Evolutionary conservation across 371 early-diverging fungal genomes (phyloP), one percentile per base, ranked within the genome.

Genomic region (Syncephalastrum sp.): DNA sequence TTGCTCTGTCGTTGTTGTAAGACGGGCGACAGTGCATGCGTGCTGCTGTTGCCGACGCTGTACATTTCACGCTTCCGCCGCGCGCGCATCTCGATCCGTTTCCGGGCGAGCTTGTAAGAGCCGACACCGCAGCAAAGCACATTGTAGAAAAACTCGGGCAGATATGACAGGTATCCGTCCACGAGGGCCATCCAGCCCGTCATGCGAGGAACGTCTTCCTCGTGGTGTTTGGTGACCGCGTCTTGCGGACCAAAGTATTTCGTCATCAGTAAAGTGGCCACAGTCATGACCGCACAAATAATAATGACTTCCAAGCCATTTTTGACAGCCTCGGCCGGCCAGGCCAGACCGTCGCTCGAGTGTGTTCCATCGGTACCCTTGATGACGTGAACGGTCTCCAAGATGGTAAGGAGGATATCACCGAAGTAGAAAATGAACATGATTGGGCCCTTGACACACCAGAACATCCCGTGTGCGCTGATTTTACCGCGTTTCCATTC

Each of bases 381-480:
- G 52, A 79, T 79, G 5, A 79, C 67, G 23, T 65, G 21, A 17
- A 64, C 61, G 3, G 66, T 67, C 3, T 56, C 55, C 15, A 79
- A 51, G 8, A 65, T 38, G 3, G 64, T 57, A 4, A 79, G 49
- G 15, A 74, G 19, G 17, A 75, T 61, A 27, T 79, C 79, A 16
- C 76, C 79, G 59, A 69, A 54, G 48, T 76, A 79, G 29, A 79
- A 79, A 14, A 75, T 75, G 8, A 70, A 59, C 79, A 75, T 75
- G 46, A 79, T 75, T 0, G 79, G 79, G 4, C 66, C 76, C 44
- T 79, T 79, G 54, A 79, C 76, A 43, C 72, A 79, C 79, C 79
- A 79, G 58, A 79, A 79, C 76, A 79, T 75, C 48, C 74, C 74
- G 47, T 79, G 79, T 1, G 76, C 76, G 4, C 54, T 50, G 29